These are phyloP conservation scores for Penicillium robsamsonii DNA, from an alignment of 495 filamentous ascomycete species.

Conservation along the genomic window DNA sequence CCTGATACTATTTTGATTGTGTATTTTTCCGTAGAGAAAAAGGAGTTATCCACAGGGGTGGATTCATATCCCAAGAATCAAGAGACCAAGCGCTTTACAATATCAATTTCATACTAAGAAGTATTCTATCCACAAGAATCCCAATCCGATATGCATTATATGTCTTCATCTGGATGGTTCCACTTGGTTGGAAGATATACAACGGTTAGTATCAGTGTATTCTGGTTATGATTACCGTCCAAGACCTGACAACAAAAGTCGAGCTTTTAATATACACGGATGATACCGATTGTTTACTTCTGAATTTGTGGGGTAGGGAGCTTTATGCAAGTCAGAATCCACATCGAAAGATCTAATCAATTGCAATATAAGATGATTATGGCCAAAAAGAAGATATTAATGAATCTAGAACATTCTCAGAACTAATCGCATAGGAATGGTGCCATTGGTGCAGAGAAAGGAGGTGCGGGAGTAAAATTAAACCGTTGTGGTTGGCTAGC, in stretches of 20 bases:
- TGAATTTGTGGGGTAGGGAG: conserved; percentile 5
- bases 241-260: neutral
- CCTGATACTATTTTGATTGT: neutral
- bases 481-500: conserved; percentile 23
- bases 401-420: neutral
- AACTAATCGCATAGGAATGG: conserved; percentile 1
- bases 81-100: neutral
- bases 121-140: neutral
- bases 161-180: neutral
- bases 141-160: neutral
- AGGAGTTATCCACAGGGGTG: neutral
- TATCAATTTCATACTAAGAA: neutral
- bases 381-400: neutral
- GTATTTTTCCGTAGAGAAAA: neutral
- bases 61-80: neutral
- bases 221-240: neutral
- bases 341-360: neutral
- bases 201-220: neutral
- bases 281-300: conserved; percentile 11
- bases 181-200: neutral
- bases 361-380: neutral
- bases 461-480: neutral
- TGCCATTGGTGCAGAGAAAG: neutral
- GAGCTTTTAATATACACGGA: neutral
- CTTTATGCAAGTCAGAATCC: conserved; percentile 12